Conservation (phyloP, 75 land plant genomes). For the Pseudotsuga menziesii region DNA sequence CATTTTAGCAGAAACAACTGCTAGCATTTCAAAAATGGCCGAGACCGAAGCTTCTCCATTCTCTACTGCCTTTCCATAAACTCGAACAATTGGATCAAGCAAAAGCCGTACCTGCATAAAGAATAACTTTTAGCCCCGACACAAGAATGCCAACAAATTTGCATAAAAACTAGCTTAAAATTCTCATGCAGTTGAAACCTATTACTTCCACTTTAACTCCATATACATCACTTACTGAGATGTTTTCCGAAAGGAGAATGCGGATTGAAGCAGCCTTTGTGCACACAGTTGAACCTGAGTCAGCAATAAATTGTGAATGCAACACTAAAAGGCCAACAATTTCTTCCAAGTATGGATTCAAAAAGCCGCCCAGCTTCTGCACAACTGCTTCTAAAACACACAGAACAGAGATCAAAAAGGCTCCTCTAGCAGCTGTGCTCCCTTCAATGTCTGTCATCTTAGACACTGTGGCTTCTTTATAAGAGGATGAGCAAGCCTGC, state of each 20-base stretch:
- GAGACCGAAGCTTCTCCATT: constrained; percentile 50
- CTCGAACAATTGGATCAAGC: constrained; percentile 54
- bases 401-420: constrained; percentile 43
- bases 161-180: not conserved
- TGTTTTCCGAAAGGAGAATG: constrained; percentile 47
- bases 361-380: constrained; percentile 70
- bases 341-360: constrained; percentile 80
- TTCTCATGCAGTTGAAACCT: not conserved
- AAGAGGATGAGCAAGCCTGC: constrained; percentile 6
- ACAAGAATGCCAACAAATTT: constrained; percentile 1
- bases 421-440: constrained; percentile 1
- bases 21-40: constrained; percentile 58
- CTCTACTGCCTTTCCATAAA: constrained; percentile 52
- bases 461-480: not conserved
- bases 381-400: constrained; percentile 54
- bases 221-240: constrained; percentile 48
- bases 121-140: not conserved
- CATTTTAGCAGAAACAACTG: constrained; percentile 42
- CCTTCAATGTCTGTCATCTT: not conserved
- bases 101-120: constrained; percentile 70
- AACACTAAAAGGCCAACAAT: constrained; percentile 53
- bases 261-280: constrained; percentile 47
- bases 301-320: constrained; percentile 31
- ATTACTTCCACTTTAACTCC: not conserved
- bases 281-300: constrained; percentile 31